Evolutionary conservation across 768 basidiomycete species (phyloP), one percentile per base, ranked within the genome.

Genomic region (Hypsizygus marmoreus): DNA sequence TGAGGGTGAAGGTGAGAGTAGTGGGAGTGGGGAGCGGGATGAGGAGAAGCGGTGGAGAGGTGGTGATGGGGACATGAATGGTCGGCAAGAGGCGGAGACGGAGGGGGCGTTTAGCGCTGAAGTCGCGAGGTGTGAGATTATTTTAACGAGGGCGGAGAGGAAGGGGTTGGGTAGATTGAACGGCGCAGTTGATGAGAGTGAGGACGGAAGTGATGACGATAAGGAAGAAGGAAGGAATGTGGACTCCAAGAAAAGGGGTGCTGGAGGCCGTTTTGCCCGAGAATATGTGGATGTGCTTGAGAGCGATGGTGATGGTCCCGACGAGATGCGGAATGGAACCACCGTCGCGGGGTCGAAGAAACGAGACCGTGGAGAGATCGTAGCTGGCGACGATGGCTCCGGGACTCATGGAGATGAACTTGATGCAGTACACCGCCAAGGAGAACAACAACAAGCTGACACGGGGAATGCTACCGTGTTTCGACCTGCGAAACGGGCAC

Each of bases 61-160:
- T 7, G 32, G 6, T 30, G 34, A 38, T 28, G 11, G 19, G n/a
- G 42, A 40, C 4, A 8, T 10, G 11, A 13, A 42, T 11, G 12
- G 10, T 14, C 32, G 12, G 19, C n/a, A n/a, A n/a, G 19, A 30
- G 22, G 19, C 29, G 16, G 35, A 32, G 9, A 12, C 13, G 4
- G 28, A 16, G 6, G 36, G 36, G 7, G 45, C 45, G 16, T 46
- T 53, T 22, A 48, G 43, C 29, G 35, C 49, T 6, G 50, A 54
- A 39, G 35, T 51, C 19, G 45, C 28, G 1, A 43, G 39, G 6
- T 66, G 59, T 20, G 66, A 65, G 13, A 65, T 78, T 9, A 56
- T 78, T 24, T 52, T 77, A 42, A 75, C 73, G 14, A 65, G 71
- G 30, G 62, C 60, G 17, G 77, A 80, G 48, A 64, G 76, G 4